A percentile compares a stretch with the other conserved stretches of the same genome.
Evolutionary conservation across 73 alveolate genomes (phyloP).

Genomic region (Paramecium sexaurelia): DNA sequence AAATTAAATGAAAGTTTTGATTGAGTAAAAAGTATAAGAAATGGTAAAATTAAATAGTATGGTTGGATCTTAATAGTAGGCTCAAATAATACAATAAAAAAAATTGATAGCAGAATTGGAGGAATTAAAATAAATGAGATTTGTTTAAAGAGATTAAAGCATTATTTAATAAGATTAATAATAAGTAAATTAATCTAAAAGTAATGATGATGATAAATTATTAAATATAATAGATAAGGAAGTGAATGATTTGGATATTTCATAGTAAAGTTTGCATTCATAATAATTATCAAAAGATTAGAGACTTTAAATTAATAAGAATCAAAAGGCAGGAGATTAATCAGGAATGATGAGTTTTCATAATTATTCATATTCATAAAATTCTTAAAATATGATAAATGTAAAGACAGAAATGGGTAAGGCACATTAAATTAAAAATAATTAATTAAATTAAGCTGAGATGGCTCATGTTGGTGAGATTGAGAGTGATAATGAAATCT

Average conservation of each 20-base stretch:
- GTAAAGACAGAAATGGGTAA: background rate
- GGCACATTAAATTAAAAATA: background rate
- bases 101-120: background rate
- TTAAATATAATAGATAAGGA: background rate
- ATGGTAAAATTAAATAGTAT: background rate
- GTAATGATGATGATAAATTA: background rate
- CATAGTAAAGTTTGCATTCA: background rate
- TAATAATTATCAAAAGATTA: background rate
- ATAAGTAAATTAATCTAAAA: background rate
- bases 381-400: background rate
- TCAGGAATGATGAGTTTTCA: slow-evolving; percentile 18
- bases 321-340: background rate
- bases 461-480: slow-evolving; percentile 19
- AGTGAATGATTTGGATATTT: background rate
- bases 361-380: background rate
- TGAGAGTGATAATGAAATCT: slow-evolving; percentile 38
- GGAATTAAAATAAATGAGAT: background rate
- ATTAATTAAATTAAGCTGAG: background rate
- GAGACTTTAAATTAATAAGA: background rate
- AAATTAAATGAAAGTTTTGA: background rate
- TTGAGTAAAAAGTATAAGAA: background rate
- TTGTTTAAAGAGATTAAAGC: background rate
- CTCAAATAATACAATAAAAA: background rate
- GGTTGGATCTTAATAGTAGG: background rate
- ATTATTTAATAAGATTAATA: background rate